Conservation (phyloP, 192 early-diverging fungal genomes). For the Lobosporangium transversale region DNA sequence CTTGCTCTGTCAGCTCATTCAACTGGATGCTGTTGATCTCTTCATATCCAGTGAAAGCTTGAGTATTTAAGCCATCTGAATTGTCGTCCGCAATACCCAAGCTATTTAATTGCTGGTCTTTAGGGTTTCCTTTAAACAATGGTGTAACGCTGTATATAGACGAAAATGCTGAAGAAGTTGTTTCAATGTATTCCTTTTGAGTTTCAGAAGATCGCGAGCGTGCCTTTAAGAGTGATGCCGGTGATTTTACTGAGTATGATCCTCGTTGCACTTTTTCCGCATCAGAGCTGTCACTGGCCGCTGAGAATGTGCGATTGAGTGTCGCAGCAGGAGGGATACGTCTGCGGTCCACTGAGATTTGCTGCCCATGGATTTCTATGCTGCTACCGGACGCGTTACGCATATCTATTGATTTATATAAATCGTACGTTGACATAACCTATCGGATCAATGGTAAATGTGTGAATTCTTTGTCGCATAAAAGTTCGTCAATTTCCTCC, state of each 20-base stretch:
- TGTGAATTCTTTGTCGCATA: not conserved
- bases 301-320: constrained; percentile 12
- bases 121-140: not conserved
- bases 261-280: constrained; percentile 15
- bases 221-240: constrained; percentile 12
- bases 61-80: not conserved
- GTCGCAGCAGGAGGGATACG: constrained; percentile 9
- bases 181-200: not conserved
- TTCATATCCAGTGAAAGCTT: constrained; percentile 1
- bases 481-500: not conserved
- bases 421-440: constrained; percentile 8
- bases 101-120: not conserved
- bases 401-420: not conserved
- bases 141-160: not conserved
- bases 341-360: constrained; percentile 8
- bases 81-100: constrained; percentile 1
- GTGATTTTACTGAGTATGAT: constrained; percentile 15
- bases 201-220: not conserved
- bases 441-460: not conserved
- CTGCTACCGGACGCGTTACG: constrained; percentile 10
- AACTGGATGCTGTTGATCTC: constrained; percentile 3
- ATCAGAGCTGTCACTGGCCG: constrained; percentile 45
- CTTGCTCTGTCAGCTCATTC: constrained; percentile 45
- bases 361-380: not conserved
- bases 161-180: not conserved